Percentiles rank a stretch among this genome's conserved stretches.
Conservation (phyloP, 2,329 filamentous ascomycete genomes). For the Ceratocystis cubensis region DNA sequence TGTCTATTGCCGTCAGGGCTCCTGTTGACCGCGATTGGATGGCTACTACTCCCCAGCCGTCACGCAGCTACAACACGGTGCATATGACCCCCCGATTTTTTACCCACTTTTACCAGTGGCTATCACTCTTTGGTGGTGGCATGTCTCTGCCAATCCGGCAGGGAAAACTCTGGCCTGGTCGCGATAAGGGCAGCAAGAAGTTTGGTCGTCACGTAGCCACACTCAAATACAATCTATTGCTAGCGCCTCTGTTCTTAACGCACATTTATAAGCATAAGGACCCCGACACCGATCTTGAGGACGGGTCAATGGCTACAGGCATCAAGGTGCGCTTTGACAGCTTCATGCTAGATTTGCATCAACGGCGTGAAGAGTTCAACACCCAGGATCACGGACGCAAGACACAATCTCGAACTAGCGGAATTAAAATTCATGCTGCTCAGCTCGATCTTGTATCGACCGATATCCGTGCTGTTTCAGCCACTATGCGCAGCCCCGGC, state of each 20-base stretch:
- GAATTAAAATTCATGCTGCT: conserved; percentile 90
- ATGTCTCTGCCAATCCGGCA: conserved; percentile 93
- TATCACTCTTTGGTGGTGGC: conserved; percentile 87
- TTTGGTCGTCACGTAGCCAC: conserved; percentile 95
- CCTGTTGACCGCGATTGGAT: conserved; percentile 81
- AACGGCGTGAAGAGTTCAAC: conserved; percentile 82
- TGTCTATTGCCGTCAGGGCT: conserved; percentile 82
- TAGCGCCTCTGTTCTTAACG: conserved; percentile 86
- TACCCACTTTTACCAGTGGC: conserved; percentile 97
- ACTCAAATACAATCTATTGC: conserved; percentile 88
- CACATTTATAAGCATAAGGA: conserved; percentile 99
- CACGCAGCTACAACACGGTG: conserved; percentile 88
- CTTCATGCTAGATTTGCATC: conserved; percentile 93
- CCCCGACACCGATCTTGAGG: conserved; percentile 67
- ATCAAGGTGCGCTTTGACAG: conserved; percentile 91
- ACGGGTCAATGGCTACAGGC: conserved; percentile 78
- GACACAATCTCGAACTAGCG: conserved; percentile 68
- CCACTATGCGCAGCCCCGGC: conserved; percentile 56
- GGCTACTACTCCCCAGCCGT: conserved; percentile 58
- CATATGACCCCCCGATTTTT: conserved; percentile 94
- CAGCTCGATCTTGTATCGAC: conserved; percentile 85
- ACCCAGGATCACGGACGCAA: conserved; percentile 65
- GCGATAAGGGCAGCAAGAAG: conserved; percentile 96
- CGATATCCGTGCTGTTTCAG: conserved; percentile 86
- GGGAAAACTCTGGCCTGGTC: conserved; percentile 76